Evolutionary conservation across 495 filamentous ascomycete genomes (phyloP).

Genomic region (Bacidia gigantensis): DNA sequence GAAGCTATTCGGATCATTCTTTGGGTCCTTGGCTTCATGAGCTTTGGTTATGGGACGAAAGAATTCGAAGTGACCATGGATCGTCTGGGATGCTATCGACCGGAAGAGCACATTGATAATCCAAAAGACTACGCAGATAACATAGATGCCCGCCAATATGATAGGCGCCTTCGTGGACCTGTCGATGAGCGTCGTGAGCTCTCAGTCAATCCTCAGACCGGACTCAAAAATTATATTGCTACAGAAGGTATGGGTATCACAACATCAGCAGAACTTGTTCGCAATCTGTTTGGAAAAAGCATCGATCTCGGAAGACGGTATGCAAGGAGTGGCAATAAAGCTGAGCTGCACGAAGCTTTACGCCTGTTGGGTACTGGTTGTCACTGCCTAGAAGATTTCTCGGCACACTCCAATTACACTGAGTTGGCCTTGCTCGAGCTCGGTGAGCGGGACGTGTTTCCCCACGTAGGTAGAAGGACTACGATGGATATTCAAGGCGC

Average conservation of each 20-base stretch:
- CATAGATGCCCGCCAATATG: slow-evolving; percentile 68
- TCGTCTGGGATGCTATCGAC: slow-evolving; percentile 75
- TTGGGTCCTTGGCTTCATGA: slow-evolving; percentile 47
- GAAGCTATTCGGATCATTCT: slow-evolving; percentile 79
- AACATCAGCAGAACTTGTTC: slow-evolving; percentile 61
- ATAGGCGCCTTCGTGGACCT: slow-evolving; percentile 63
- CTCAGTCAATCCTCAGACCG: slow-evolving; percentile 59
- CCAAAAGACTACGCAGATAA: slow-evolving; percentile 66
- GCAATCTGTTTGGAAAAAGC: slow-evolving; percentile 53
- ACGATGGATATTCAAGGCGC: slow-evolving; percentile 51
- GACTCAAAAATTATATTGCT: slow-evolving; percentile 85
- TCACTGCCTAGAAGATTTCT: slow-evolving; percentile 87
- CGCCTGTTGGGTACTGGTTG: slow-evolving; percentile 72
- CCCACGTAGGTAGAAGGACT: slow-evolving; percentile 66
- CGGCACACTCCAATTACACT: slow-evolving; percentile 81
- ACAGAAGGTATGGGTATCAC: slow-evolving; percentile 61
- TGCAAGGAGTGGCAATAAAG: slow-evolving; percentile 42
- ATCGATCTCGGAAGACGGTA: slow-evolving; percentile 65
- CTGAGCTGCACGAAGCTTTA: slow-evolving; percentile 71
- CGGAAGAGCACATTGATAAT: slow-evolving; percentile 84
- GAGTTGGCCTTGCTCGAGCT: slow-evolving; percentile 77
- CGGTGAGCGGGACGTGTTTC: slow-evolving; percentile 65
- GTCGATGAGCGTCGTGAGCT: slow-evolving; percentile 69
- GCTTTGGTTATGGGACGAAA: slow-evolving; percentile 63
- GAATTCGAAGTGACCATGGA: slow-evolving; percentile 89